Conservation (phyloP, 2,329 filamentous ascomycete genomes). For the Lojkania enalia region DNA sequence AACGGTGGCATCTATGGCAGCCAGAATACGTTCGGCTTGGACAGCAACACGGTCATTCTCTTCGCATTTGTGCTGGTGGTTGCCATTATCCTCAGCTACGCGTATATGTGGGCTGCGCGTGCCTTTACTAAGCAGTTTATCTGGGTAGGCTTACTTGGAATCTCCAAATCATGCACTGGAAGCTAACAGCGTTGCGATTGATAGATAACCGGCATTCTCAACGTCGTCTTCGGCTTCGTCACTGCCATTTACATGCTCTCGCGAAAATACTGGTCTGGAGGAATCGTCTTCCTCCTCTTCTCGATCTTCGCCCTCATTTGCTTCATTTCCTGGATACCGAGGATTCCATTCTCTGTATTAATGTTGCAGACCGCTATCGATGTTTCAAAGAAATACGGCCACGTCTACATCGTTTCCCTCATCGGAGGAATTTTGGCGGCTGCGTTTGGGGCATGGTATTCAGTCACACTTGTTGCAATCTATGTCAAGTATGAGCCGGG, state of each 20-base stretch:
- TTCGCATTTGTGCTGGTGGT: slow-evolving; percentile 78
- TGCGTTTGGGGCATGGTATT: slow-evolving; percentile 81
- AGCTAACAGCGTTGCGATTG: slow-evolving; percentile 24
- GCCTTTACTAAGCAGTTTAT: slow-evolving; percentile 87
- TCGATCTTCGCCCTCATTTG: slow-evolving; percentile 77
- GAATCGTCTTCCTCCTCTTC: slow-evolving; percentile 85
- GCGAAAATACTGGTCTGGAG: slow-evolving; percentile 76
- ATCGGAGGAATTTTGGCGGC: slow-evolving; percentile 77
- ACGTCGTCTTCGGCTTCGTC: slow-evolving; percentile 80
- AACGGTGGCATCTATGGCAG: slow-evolving; percentile 74
- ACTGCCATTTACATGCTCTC: slow-evolving; percentile 86
- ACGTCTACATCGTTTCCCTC: slow-evolving; percentile 85
- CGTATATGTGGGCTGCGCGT: slow-evolving; percentile 75
- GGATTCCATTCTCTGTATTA: slow-evolving; percentile 87
- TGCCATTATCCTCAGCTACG: slow-evolving; percentile 73
- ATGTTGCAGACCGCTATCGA: slow-evolving; percentile 88
- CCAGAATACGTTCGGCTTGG: slow-evolving; percentile 67
- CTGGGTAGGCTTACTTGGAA: slow-evolving; percentile 63
- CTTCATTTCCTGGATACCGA: slow-evolving; percentile 86
- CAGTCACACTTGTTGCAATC: slow-evolving; percentile 80
- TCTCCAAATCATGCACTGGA: neutral
- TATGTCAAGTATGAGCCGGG: slow-evolving; percentile 81
- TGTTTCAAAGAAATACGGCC: slow-evolving; percentile 79
- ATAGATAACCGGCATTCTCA: slow-evolving; percentile 67
- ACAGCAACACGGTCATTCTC: slow-evolving; percentile 83